Evolutionary conservation across 805 yeast genomes (phyloP).

Genomic region (Yamadazyma philogaea): DNA sequence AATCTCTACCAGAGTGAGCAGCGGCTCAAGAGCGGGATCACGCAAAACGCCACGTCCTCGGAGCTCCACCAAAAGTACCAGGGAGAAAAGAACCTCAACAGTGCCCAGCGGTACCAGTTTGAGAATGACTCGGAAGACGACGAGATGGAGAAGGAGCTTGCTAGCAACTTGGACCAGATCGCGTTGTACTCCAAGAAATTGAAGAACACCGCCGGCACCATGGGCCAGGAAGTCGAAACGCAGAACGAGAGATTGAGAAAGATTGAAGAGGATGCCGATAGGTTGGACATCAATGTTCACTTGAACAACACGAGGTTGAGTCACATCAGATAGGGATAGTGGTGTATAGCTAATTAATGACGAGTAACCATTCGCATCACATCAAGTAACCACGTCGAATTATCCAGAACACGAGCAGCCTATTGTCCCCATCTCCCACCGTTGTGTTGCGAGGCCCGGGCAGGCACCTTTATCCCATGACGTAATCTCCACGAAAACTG

Average conservation of each 20-base stretch:
- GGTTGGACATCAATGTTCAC: conserved; percentile 79
- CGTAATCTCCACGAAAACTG: not conserved
- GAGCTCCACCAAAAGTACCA: conserved; percentile 46
- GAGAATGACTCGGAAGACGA: conserved; percentile 93
- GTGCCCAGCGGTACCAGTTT: conserved; percentile 70
- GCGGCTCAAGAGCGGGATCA: conserved; percentile 61
- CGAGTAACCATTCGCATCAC: not conserved
- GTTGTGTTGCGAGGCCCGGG: not conserved
- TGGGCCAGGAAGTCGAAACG: conserved; percentile 71
- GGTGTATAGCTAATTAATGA: not conserved
- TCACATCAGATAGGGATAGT: conserved; percentile 30
- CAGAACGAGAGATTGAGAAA: conserved; percentile 73
- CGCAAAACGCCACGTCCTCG: conserved; percentile 34
- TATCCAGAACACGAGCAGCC: no score
- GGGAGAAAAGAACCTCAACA: conserved; percentile 50
- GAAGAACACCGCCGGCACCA: conserved; percentile 66
- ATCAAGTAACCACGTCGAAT: not conserved
- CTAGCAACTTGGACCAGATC: conserved; percentile 77
- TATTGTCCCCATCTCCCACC: no score
- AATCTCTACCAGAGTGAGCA: conserved; percentile 63
- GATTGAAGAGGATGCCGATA: conserved; percentile 82
- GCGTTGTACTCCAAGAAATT: conserved; percentile 64
- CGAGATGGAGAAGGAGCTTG: conserved; percentile 84
- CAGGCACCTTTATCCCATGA: not conserved
- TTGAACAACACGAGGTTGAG: conserved; percentile 68